phyloP scores from a whole-genome alignment of 169 alveolate genomes.

The Plasmodium vinckei region DNA sequence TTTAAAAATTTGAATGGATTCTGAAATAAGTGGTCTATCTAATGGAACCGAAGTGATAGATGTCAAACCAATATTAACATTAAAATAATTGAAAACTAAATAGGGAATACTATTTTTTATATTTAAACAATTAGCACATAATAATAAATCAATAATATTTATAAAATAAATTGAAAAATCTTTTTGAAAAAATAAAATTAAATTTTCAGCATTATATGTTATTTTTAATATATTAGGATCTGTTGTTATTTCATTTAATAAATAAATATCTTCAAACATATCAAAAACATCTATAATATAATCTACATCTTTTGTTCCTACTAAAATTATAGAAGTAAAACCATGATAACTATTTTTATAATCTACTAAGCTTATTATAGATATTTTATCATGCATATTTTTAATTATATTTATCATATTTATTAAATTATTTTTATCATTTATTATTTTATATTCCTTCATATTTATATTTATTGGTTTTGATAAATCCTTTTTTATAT shows the following conservation, averaged over 20 bases:
- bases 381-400: slow-evolving; percentile 32
- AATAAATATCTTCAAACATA: slow-evolving; percentile 85
- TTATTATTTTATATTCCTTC: slow-evolving; percentile 44
- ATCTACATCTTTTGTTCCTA: slow-evolving; percentile 92
- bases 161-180: slow-evolving; percentile 96
- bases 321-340: slow-evolving; percentile 93
- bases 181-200: slow-evolving; percentile 94
- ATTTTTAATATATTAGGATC: slow-evolving; percentile 95
- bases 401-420: slow-evolving; percentile 69
- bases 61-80: slow-evolving; percentile 88
- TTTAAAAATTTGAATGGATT: slow-evolving; percentile 89
- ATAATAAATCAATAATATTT: slow-evolving; percentile 95
- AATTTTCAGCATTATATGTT: slow-evolving; percentile 94
- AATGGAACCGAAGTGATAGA: slow-evolving; percentile 92
- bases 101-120: slow-evolving; percentile 87
- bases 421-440: slow-evolving; percentile 34
- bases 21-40: slow-evolving; percentile 90
- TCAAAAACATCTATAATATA: slow-evolving; percentile 94
- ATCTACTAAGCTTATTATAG: slow-evolving; percentile 79
- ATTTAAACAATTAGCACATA: slow-evolving; percentile 92
- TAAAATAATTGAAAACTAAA: slow-evolving; percentile 87
- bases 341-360: slow-evolving; percentile 87
- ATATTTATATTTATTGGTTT: slow-evolving; percentile 20
- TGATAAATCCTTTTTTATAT: slow-evolving; percentile 5
- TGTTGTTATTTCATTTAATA: slow-evolving; percentile 90